Base-by-base conservation (phyloP, 1,284 basidiomycete species). In the Pascua sp. region DNA sequence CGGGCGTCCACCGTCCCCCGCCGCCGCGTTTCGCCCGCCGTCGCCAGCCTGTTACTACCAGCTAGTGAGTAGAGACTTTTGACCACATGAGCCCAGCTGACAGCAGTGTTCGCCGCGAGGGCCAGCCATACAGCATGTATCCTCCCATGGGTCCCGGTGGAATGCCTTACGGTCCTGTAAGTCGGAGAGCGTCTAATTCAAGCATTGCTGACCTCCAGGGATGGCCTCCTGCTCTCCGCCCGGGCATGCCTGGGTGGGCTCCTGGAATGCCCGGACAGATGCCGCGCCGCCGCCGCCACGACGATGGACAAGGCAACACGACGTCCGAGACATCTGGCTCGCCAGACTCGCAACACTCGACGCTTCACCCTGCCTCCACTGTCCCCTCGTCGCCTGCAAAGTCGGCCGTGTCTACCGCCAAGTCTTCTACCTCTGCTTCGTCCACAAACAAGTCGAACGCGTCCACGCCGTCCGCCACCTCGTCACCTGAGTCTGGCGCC, bases 221-320 rank as follows among this genome's bases (percentile, higher is more conserved):
- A 32, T 32, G 24, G 24, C 24, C 24, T 32, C 3, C 24, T 7
- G 24, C 24, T 32, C 24, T 32, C 24, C 24, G 42, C 1, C 12
- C 16, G 42, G 13, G 10, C 4, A 44, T 44, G 10, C 42, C 9
- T 9, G n/a, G 11, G 18, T n/a, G 15, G 42, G 42, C 42, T 15
- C 42, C 42, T 3, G 42, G 42, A 9, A 43, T 43, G 42, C 42
- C 42, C 15, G 8, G 8, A 7, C 17, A 43, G 15, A 9, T 9
- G 15, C 42, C 42, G 11, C 15, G 42, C 15, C 17, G 24, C 12
- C 42, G 16, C 15, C 41, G 24, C 24, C 18, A 13, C 42, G 49
- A 51, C 42, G 11, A 32, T 12, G 49, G 49, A 18, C 15, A 18
- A 32, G 49, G 49, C 13, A 51, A 42, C 24, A 51, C 49, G 32